Evolutionary conservation across 352 stramenopile species (phyloP), one percentile per base, ranked within the genome.

Genomic region (Phytopythium ostracodes): DNA sequence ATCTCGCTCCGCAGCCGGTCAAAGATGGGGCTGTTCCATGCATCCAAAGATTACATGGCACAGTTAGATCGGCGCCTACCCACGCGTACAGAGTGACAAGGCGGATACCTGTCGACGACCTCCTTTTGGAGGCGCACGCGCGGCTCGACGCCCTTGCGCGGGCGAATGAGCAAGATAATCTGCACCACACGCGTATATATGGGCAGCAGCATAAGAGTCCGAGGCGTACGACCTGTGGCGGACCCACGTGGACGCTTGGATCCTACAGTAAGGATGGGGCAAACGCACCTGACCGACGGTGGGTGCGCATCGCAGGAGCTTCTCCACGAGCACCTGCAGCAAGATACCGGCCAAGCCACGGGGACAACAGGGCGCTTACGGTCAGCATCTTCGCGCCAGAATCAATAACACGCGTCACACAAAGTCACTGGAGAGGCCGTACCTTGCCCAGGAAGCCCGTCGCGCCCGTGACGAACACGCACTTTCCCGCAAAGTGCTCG

Each of bases 391-490:
- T 18, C 15, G 38, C n/a, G 44, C 22, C 0, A 2, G 18, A n/a
- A n/a, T n/a, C n/a, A n/a, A n/a, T n/a, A n/a, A n/a, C n/a, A n/a
- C n/a, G n/a, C n/a, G n/a, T n/a, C n/a, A n/a, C n/a, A n/a, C n/a
- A n/a, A n/a, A n/a, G n/a, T n/a, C n/a, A n/a, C n/a, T n/a, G n/a
- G n/a, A n/a, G n/a, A n/a, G n/a, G n/a, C n/a, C n/a, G 25, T 63
- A 89, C 87, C 68, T 96, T 96, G 62, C 79, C 88, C 40, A 94
- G 72, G 67, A 96, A 96, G 65, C 88, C 87, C 50, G 87, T 96
- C 61, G 72, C 88, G 52, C 88, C 88, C n/a, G 88, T 95, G 63
- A 96, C 62, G 62, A 96, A 92, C 58, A 96, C 64, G 33, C 73
- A 75, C 49, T 90, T 87, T 40, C 72, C 79, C 14, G 75, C 61